Base-by-base conservation (phyloP, 164 flowering plant genomes). In the Vitis riparia region DNA sequence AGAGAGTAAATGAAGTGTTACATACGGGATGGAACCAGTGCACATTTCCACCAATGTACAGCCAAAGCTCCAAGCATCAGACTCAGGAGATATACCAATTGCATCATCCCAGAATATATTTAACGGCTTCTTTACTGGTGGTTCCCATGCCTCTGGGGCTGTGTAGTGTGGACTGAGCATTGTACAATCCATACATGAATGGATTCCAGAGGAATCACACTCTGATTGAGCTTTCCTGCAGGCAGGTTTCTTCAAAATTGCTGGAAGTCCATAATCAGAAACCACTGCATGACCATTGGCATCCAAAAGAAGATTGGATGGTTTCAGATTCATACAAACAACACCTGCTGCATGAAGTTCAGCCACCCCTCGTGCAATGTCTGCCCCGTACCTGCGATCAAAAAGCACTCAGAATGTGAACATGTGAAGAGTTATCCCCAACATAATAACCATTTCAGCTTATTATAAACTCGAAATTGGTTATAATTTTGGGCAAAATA, bases 11-110 rank as follows among this genome's bases (percentile, higher is more conserved):
- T 10, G 52, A 30, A 16, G 27, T 19, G 68, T 19, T 62, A 90
- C 99, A 72, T 93, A 93, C 98, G 98, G 99, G 48, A 84, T 76
- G 62, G 97, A 88, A 70, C 98, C 98, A 59, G 99, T 96, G 88
- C 99, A 96, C 99, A 96, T 96, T 76, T 96, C 99, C 67, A 96
- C 98, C 75, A 96, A 77, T 65, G 98, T 91, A 80, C 99, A 96
- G 51, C 98, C 99, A 81, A 96, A 96, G 85, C 99, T 96, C 99
- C 99, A 96, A 30, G 99, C 97, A 93, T 96, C 99, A 53, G 97
- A 96, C 73, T 96, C 99, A 15, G 82, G 68, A 62, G 99, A 93
- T 74, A 96, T 93, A 68, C 97, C 98, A 68, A 91, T 82, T 48
- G 89, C 95, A 70, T 91, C 97, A 69, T 96, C 99, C 98, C 99